These are phyloP conservation scores for Fusarium sp. DNA, from an alignment of 2,329 filamentous ascomycete genomes.

Conservation along the genomic window DNA sequence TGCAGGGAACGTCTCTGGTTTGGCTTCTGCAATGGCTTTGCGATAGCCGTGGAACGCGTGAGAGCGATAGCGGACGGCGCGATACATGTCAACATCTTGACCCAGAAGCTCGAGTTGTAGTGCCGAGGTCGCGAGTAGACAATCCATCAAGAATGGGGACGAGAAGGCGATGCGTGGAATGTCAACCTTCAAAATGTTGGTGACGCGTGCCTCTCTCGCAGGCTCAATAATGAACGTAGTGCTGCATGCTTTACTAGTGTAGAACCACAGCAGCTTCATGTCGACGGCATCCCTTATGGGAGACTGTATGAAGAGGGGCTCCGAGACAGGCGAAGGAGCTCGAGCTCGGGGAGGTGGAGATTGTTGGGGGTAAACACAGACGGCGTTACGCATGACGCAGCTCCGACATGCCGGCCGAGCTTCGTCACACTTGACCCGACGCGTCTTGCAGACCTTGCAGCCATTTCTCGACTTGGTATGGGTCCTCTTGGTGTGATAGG, in stretches of 20 bases:
- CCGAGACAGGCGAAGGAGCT: not conserved
- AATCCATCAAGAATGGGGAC: not conserved
- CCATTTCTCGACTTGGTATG: not conserved
- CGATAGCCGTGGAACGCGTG: not conserved
- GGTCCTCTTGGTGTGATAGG: not conserved
- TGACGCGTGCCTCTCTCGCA: not conserved
- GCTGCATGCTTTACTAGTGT: not conserved
- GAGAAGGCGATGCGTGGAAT: not conserved
- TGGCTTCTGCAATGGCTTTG: not conserved
- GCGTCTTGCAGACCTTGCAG: not conserved
- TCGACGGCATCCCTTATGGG: not conserved
- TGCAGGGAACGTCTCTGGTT: not conserved
- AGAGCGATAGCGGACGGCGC: not conserved
- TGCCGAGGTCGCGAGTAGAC: not conserved
- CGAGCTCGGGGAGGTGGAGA: not conserved
- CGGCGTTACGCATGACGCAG: not conserved
- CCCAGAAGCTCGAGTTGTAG: not conserved
- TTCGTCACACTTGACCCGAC: conserved; percentile 4
- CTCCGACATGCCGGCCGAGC: not conserved
- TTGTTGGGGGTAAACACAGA: conserved; percentile 7
- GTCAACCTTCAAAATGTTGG: not conserved
- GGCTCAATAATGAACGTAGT: not conserved
- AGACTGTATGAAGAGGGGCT: not conserved
- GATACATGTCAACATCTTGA: not conserved
- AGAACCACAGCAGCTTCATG: not conserved